These are phyloP conservation scores for Populus deltoides DNA, from an alignment of 345 rosid genomes.

Conservation along the genomic window DNA sequence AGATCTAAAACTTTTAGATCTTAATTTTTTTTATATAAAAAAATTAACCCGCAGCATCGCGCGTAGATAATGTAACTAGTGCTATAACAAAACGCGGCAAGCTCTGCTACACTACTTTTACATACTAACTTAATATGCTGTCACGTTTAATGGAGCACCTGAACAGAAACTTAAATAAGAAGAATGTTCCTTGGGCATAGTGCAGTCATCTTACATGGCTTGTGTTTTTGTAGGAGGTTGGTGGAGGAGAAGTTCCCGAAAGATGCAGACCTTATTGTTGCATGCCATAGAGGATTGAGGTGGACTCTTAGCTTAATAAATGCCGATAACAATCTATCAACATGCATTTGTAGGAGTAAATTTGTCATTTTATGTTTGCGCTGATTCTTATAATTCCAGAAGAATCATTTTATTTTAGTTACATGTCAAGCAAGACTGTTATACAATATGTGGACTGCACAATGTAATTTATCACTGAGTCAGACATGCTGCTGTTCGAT, in stretches of 20 bases:
- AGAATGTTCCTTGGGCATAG: not conserved
- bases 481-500: not conserved
- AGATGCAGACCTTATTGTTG: slow-evolving; percentile 77
- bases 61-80: too few relatives aligned
- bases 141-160: slow-evolving; percentile 1
- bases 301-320: slow-evolving; percentile 22
- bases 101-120: too few relatives aligned
- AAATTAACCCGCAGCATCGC: too few relatives aligned
- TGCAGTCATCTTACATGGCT: slow-evolving; percentile 3
- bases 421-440: not conserved
- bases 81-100: too few relatives aligned
- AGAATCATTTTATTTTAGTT: not conserved
- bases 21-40: too few relatives aligned
- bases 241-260: slow-evolving; percentile 89
- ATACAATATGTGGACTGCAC: not conserved
- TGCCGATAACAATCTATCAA: not conserved
- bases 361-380: not conserved
- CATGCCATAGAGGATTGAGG: slow-evolving; percentile 97
- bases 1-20: too few relatives aligned
- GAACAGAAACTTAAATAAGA: not conserved
- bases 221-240: slow-evolving; percentile 69
- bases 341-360: not conserved
- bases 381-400: not conserved
- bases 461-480: not conserved
- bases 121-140: not conserved